phyloP scores from a whole-genome alignment of 2,329 filamentous ascomycete genomes.

The Graphilbum sp. region DNA sequence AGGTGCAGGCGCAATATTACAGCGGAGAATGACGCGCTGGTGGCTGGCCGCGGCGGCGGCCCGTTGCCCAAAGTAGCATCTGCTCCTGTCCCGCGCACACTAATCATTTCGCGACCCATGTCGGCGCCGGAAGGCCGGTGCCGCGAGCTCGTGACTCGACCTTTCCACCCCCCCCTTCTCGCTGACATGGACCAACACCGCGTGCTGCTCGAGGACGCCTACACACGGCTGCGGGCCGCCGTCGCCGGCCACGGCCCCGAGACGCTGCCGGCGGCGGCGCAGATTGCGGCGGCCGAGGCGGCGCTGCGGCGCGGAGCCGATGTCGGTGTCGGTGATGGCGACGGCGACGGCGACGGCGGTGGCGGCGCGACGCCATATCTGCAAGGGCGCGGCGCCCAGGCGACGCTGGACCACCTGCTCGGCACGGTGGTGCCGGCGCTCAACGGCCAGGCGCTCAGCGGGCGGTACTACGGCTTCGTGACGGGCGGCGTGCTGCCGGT shows the following conservation, averaged over 20 bases:
- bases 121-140: too few species aligned
- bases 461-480: conserved; percentile 77
- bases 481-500: conserved; percentile 68
- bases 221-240: neutral
- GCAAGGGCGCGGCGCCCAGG: conserved; percentile 13
- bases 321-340: conserved; percentile 17
- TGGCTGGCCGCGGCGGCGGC: too few species aligned
- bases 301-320: conserved; percentile 28
- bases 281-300: conserved; percentile 20
- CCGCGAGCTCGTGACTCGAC: too few species aligned
- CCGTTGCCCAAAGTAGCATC: too few species aligned
- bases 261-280: conserved; percentile 21
- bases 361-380: conserved; percentile 20
- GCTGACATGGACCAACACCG: too few species aligned
- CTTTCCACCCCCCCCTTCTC: too few species aligned
- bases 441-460: conserved; percentile 45
- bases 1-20: too few species aligned
- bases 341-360: conserved; percentile 22
- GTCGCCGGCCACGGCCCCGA: conserved; percentile 20
- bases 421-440: conserved; percentile 38
- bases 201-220: neutral
- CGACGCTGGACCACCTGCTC: conserved; percentile 26
- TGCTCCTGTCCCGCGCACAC: too few species aligned
- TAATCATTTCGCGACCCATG: too few species aligned
- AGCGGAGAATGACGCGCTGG: too few species aligned